These are phyloP conservation scores for Gloeophyllum trabeum DNA, from an alignment of 768 basidiomycete genomes.

Conservation along the genomic window DNA sequence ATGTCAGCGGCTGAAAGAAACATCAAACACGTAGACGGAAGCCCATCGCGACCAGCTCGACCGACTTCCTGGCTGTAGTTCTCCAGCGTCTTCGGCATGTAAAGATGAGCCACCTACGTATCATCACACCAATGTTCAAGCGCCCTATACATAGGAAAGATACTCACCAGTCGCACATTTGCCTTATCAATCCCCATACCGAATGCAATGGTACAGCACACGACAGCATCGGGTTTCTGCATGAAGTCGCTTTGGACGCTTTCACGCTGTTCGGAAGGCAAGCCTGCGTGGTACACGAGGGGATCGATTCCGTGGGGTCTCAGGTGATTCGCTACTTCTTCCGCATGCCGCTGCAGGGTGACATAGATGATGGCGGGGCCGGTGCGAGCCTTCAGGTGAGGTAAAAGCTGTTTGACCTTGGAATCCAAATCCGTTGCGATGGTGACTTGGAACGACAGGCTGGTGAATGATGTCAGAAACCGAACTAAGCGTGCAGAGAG, in stretches of 20 bases:
- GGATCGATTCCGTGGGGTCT: constrained; percentile 16
- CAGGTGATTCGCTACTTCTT: constrained; percentile 22
- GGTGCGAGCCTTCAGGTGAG: constrained; percentile 22
- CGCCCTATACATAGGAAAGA: background rate
- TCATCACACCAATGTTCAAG: background rate
- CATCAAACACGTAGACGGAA: constrained; percentile 31
- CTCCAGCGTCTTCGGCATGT: constrained; percentile 35
- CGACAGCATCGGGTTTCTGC: constrained; percentile 24
- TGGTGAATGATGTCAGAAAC: constrained; percentile 9
- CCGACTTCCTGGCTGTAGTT: constrained; percentile 36
- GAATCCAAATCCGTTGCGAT: constrained; percentile 19
- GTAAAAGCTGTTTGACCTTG: constrained; percentile 25
- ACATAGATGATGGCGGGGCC: constrained; percentile 36
- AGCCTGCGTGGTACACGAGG: constrained; percentile 31
- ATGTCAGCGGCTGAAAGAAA: constrained; percentile 31
- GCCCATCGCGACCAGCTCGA: constrained; percentile 29
- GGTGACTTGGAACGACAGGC: constrained; percentile 24
- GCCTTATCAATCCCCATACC: constrained; percentile 36
- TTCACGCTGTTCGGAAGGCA: constrained; percentile 22
- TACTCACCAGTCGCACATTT: constrained; percentile 22
- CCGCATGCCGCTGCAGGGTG: constrained; percentile 28
- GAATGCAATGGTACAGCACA: constrained; percentile 33
- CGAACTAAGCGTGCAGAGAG: background rate
- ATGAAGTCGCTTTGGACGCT: constrained; percentile 27
- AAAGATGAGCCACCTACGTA: constrained; percentile 25